Conservation (phyloP, 768 basidiomycete species). For the Podaxis mareebaensis region DNA sequence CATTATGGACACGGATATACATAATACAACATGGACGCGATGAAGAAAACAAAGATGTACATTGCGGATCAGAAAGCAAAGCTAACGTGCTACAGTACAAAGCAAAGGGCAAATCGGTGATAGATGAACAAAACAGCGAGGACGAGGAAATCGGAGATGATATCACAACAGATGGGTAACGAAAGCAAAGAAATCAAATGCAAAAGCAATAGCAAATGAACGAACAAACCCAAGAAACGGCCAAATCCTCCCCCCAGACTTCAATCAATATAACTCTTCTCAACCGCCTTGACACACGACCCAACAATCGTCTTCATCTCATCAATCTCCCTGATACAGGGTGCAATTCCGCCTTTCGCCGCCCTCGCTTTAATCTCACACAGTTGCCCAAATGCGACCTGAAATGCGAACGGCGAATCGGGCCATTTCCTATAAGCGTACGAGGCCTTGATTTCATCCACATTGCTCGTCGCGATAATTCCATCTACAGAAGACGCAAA, state of each 20-base stretch:
- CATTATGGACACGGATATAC: neutral
- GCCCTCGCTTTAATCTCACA: slow-evolving; percentile 14
- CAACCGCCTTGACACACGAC: slow-evolving; percentile 5
- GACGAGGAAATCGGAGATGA: neutral
- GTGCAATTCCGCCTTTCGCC: neutral
- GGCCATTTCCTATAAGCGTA: slow-evolving; percentile 40
- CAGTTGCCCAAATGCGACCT: slow-evolving; percentile 8
- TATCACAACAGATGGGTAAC: neutral
- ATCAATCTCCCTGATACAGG: slow-evolving; percentile 15
- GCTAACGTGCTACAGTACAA: neutral
- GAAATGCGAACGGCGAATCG: neutral
- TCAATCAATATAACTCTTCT: slow-evolving; percentile 12
- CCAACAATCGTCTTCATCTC: slow-evolving; percentile 13
- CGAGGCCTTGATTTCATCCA: slow-evolving; percentile 57
- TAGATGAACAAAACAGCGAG: neutral
- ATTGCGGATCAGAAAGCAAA: neutral
- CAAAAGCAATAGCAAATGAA: neutral
- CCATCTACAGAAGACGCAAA: slow-evolving; percentile 30
- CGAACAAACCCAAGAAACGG: neutral
- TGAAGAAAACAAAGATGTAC: neutral
- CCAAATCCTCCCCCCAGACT: neutral
- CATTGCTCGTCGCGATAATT: slow-evolving; percentile 28
- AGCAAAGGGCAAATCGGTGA: neutral
- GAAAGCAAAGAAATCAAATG: neutral
- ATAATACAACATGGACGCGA: neutral